Conservation (phyloP, 2,329 filamentous ascomycete species). For the Aspergillus sp. region DNA sequence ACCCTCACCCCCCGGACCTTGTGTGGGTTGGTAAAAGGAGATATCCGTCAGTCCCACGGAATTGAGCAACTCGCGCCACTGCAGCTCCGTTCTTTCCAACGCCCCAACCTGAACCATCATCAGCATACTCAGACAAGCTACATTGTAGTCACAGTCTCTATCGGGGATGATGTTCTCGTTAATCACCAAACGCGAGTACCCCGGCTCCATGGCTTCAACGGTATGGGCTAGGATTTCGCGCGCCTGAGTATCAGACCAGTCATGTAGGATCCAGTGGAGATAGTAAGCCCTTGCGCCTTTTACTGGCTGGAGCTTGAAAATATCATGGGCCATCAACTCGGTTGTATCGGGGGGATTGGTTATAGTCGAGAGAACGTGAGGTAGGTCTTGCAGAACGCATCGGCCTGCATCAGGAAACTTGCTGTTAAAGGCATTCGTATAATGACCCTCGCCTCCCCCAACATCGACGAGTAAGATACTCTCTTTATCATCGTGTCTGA, state of each 20-base stretch:
- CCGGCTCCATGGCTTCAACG: slow-evolving; percentile 21
- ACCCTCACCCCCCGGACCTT: background rate
- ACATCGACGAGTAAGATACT: background rate
- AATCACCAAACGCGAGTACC: slow-evolving; percentile 26
- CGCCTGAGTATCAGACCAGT: slow-evolving; percentile 21
- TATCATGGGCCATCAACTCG: slow-evolving; percentile 19
- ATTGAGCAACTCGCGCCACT: slow-evolving; percentile 21
- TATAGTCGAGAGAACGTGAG: slow-evolving; percentile 15
- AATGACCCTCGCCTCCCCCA: background rate
- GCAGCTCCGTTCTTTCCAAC: slow-evolving; percentile 22
- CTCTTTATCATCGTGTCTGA: background rate
- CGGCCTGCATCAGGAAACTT: background rate
- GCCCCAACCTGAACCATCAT: slow-evolving; percentile 20
- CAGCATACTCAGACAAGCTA: slow-evolving; percentile 13
- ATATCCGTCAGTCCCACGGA: slow-evolving; percentile 16
- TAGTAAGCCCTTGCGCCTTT: slow-evolving; percentile 23
- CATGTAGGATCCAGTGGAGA: slow-evolving; percentile 25
- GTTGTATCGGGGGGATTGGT: slow-evolving; percentile 3
- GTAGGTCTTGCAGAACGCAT: slow-evolving; percentile 18
- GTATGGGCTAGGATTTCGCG: slow-evolving; percentile 19
- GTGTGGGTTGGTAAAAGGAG: background rate
- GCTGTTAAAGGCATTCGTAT: background rate
- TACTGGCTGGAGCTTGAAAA: slow-evolving; percentile 22
- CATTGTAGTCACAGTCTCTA: slow-evolving; percentile 10
- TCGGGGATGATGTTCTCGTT: slow-evolving; percentile 28